Evolutionary conservation across 257 asterid genomes (phyloP).

Genomic region (Lithospermum erythrorhizon): DNA sequence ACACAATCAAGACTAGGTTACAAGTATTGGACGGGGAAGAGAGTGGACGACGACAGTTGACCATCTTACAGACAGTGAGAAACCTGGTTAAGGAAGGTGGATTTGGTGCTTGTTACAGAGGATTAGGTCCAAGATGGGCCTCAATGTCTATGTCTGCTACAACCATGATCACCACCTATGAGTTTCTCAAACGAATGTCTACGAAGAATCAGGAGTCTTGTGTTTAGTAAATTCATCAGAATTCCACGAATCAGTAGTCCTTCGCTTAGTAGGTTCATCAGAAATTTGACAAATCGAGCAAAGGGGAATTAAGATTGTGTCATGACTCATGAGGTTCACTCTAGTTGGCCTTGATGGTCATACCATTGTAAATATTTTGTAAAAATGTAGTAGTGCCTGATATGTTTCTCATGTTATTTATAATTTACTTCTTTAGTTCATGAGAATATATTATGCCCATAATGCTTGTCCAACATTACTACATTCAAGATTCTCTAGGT

Average conservation of each 20-base stretch:
- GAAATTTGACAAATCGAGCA: not conserved
- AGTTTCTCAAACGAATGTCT: constrained; percentile 82
- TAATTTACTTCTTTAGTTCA: no score
- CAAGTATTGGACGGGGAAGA: constrained; percentile 82
- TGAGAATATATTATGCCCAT: no score
- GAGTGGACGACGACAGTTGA: constrained; percentile 24
- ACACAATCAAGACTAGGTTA: constrained; percentile 81
- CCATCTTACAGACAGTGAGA: constrained; percentile 51
- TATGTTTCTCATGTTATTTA: no score
- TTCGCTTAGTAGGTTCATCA: no score
- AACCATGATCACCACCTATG: constrained; percentile 94
- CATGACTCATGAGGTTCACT: no score
- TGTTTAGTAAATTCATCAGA: constrained; percentile 21
- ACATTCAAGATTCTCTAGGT: no score
- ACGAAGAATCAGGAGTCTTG: constrained; percentile 56
- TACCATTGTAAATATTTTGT: not conserved
- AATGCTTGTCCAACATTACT: no score
- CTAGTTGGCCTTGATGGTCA: not conserved
- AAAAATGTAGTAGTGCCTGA: not conserved
- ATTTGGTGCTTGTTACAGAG: constrained; percentile 84
- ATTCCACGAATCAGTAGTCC: no score
- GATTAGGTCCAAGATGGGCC: constrained; percentile 95
- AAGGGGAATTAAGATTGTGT: constrained; percentile 15
- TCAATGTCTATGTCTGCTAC: constrained; percentile 95
- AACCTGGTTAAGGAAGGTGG: constrained; percentile 86